Evolutionary conservation across 2,329 filamentous ascomycete genomes (phyloP).

Genomic region (Simplicillium aogashimaense): DNA sequence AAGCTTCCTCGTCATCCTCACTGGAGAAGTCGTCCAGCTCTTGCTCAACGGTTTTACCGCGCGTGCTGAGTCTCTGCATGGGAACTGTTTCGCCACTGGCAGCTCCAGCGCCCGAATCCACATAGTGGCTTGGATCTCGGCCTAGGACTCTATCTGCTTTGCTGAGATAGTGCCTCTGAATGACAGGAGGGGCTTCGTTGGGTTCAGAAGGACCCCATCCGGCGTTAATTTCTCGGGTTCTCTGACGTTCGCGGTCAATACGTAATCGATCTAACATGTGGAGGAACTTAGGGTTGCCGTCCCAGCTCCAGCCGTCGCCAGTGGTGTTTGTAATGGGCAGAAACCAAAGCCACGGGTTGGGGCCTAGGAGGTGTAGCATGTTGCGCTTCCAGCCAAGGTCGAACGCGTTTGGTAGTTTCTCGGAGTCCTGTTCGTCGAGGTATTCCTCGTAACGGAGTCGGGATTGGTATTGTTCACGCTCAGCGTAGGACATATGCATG

Average conservation of each 20-base stretch:
- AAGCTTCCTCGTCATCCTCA: conserved; percentile 19
- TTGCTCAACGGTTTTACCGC: conserved; percentile 32
- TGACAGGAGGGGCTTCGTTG: conserved; percentile 8
- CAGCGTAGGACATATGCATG: conserved; percentile 40
- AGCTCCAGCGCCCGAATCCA: conserved; percentile 29
- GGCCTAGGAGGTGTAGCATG: conserved; percentile 71
- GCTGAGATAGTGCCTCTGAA: conserved; percentile 22
- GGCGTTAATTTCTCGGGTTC: conserved; percentile 52
- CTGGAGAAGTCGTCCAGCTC: conserved; percentile 30
- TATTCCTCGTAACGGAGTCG: conserved; percentile 57
- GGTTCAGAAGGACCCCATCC: conserved; percentile 48
- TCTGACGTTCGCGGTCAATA: conserved; percentile 47
- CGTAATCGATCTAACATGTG: conserved; percentile 57
- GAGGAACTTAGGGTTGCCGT: conserved; percentile 70
- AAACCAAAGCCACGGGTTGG: conserved; percentile 61
- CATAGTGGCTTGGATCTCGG: conserved; percentile 45
- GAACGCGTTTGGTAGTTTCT: conserved; percentile 86
- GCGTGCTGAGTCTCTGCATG: conserved; percentile 36
- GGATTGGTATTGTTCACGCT: conserved; percentile 44
- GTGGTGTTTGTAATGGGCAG: conserved; percentile 77
- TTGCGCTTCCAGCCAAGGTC: conserved; percentile 80
- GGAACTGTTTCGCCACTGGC: conserved; percentile 19
- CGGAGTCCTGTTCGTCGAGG: conserved; percentile 80
- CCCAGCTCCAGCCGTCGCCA: conserved; percentile 92
- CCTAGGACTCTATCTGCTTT: conserved; percentile 51